phyloP scores from a whole-genome alignment of 1,284 basidiomycete genomes.

The Puccinia brachypodii region DNA sequence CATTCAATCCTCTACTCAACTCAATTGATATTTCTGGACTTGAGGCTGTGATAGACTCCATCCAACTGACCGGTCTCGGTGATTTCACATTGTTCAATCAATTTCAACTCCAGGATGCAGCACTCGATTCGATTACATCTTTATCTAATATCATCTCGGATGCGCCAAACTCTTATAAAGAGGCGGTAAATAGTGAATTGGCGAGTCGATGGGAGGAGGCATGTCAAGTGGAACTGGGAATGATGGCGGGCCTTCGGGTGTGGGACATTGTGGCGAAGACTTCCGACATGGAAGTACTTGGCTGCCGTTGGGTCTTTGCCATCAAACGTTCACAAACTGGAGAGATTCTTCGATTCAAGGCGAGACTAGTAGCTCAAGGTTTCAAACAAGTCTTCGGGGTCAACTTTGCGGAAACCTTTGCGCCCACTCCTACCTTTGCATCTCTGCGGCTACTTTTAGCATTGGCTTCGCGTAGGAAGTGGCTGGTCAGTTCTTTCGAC shows the following conservation, averaged over 20 bases:
- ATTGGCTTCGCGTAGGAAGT: no score
- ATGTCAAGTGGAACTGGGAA: not conserved
- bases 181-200: not conserved
- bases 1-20: no score
- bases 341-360: not conserved
- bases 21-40: no score
- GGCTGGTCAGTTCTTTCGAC: no score
- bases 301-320: not conserved
- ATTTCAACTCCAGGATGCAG: not conserved
- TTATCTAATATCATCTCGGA: not conserved
- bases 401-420: not conserved
- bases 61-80: no score
- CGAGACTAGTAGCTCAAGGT: not conserved
- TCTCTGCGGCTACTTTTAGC: not conserved
- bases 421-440: not conserved
- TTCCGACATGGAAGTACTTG: not conserved
- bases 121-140: not conserved
- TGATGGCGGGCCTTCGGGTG: not conserved
- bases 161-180: not conserved
- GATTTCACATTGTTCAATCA: not conserved
- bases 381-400: not conserved
- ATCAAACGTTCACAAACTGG: not conserved
- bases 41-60: no score
- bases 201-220: not conserved
- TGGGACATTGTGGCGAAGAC: not conserved